These are phyloP conservation scores for Buxus sempervirens DNA, from an alignment of 164 flowering plant genomes.

Conservation along the genomic window DNA sequence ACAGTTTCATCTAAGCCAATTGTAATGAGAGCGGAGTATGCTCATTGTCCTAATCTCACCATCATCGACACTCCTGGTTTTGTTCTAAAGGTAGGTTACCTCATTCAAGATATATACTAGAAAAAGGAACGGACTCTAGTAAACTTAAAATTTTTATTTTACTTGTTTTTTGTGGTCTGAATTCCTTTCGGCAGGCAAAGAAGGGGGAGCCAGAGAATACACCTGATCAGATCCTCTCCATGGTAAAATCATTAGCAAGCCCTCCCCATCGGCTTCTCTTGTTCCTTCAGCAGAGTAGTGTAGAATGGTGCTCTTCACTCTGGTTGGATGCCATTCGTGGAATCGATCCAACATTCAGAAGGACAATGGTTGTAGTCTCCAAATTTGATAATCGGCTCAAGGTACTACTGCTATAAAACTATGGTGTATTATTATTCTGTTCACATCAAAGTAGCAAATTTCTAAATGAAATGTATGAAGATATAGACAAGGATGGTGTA, in stretches of 20 bases:
- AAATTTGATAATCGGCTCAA: conserved; percentile 96
- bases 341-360: conserved; percentile 79
- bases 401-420: conserved; percentile 36
- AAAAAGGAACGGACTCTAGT: not conserved
- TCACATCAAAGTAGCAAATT: not conserved
- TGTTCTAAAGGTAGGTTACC: conserved; percentile 72
- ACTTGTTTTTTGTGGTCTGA: not conserved
- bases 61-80: conserved; percentile 98
- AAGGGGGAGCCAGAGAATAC: conserved; percentile 96
- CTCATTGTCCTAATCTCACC: conserved; percentile 96
- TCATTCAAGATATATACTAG: not conserved
- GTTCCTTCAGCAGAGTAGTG: conserved; percentile 98
- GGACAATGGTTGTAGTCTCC: conserved; percentile 89
- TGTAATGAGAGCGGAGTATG: conserved; percentile 97
- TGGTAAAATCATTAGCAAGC: conserved; percentile 93
- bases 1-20: conserved; percentile 94
- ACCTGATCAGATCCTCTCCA: conserved; percentile 87
- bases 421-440: too few relatives aligned
- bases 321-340: conserved; percentile 94
- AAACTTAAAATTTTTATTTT: not conserved
- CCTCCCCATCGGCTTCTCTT: conserved; percentile 89
- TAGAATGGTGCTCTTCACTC: conserved; percentile 97
- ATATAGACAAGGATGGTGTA: too few relatives aligned
- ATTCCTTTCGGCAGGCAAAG: conserved; percentile 59
- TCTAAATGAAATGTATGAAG: not conserved